These are phyloP conservation scores for Aspergillus tamarii DNA, from an alignment of 2,329 filamentous ascomycete genomes.

Conservation along the genomic window DNA sequence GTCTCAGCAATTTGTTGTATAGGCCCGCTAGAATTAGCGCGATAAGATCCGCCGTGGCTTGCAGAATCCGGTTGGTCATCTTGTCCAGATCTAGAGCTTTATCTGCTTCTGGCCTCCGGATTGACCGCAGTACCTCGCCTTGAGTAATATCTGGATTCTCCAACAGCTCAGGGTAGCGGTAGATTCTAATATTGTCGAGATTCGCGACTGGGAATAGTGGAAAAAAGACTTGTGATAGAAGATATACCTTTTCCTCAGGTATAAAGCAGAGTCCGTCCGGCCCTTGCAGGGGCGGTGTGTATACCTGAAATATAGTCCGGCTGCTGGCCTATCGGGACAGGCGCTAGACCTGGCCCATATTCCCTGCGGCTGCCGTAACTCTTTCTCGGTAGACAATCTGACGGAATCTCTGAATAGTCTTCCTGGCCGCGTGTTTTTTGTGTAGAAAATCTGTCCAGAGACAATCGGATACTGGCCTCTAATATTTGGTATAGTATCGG, in stretches of 20 bases:
- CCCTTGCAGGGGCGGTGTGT: background rate
- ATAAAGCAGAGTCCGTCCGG: background rate
- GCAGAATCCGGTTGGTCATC: slow-evolving; percentile 11
- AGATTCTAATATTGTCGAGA: background rate
- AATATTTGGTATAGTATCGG: no score
- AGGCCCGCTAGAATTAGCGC: background rate
- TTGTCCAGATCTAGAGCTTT: slow-evolving; percentile 15
- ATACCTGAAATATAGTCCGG: background rate
- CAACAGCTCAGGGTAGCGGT: no score
- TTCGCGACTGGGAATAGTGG: background rate
- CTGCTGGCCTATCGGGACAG: no score
- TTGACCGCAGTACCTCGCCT: background rate
- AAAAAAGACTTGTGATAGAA: background rate
- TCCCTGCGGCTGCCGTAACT: no score
- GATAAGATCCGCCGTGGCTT: background rate
- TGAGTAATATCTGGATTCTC: background rate
- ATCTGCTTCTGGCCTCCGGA: background rate
- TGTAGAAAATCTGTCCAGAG: no score
- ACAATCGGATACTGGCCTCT: no score
- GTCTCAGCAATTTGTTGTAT: slow-evolving; percentile 3
- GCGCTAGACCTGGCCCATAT: no score
- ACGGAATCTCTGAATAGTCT: no score
- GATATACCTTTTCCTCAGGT: background rate
- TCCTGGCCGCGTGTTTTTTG: no score
- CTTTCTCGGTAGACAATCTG: no score